Conservation (phyloP, 345 rosid genomes). For the Lumnitzera racemosa region DNA sequence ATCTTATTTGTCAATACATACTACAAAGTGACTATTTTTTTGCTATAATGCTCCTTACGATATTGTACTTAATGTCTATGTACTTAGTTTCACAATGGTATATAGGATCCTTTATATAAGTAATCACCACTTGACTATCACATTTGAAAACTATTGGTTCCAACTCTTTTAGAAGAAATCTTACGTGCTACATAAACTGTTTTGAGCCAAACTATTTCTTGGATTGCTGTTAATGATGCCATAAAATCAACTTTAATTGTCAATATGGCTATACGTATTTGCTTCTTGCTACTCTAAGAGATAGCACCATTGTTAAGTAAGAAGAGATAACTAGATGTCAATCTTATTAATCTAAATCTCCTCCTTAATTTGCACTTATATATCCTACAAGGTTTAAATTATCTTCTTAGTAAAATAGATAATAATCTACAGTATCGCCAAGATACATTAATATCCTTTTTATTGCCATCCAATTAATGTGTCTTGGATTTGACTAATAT, state of each 20-base stretch:
- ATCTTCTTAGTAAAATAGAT: no score
- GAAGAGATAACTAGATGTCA: constrained; percentile 3
- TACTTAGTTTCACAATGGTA: constrained; percentile 13
- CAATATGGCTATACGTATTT: background rate
- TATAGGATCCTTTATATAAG: background rate
- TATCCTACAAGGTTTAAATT: no score
- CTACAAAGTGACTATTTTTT: background rate
- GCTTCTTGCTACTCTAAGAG: constrained; percentile 2
- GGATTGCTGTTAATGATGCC: background rate
- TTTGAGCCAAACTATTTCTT: background rate
- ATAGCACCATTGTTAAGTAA: background rate
- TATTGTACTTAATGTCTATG: background rate
- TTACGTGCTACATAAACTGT: background rate
- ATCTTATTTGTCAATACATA: background rate
- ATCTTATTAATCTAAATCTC: background rate
- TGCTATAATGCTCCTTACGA: background rate
- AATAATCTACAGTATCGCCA: no score
- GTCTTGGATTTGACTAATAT: no score
- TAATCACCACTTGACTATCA: background rate
- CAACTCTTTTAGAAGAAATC: background rate
- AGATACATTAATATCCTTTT: no score
- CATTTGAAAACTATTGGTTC: no score
- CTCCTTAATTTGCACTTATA: background rate
- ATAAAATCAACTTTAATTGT: constrained; percentile 8
- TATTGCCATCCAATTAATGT: no score